These are phyloP conservation scores for Calonectria pauciramosa DNA, from an alignment of 2,329 filamentous ascomycete species.

Conservation along the genomic window DNA sequence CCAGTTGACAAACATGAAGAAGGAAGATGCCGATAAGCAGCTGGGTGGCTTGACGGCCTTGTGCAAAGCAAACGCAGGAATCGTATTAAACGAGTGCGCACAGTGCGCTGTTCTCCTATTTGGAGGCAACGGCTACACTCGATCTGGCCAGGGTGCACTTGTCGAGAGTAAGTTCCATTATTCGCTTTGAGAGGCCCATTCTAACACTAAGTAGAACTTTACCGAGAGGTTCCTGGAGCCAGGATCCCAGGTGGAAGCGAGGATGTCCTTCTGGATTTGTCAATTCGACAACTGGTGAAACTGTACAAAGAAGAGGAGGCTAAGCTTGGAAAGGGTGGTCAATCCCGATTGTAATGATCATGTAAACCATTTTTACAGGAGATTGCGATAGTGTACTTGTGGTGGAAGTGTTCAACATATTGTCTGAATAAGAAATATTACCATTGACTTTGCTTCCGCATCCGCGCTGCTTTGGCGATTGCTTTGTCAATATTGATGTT, in stretches of 20 bases:
- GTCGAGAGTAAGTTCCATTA: slow-evolving; percentile 72
- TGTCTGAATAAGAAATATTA: not conserved
- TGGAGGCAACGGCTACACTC: slow-evolving; percentile 81
- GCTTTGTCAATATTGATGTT: not conserved
- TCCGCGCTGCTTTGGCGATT: not conserved
- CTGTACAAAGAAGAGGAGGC: slow-evolving; percentile 22
- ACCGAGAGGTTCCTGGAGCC: slow-evolving; percentile 47
- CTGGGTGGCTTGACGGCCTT: slow-evolving; percentile 80
- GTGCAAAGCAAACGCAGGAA: slow-evolving; percentile 79
- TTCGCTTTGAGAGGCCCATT: not conserved
- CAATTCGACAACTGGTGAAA: slow-evolving; percentile 43
- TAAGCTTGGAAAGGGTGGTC: not conserved
- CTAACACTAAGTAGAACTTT: slow-evolving; percentile 37
- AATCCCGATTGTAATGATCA: not conserved
- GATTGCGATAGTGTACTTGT: not conserved
- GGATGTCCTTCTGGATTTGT: slow-evolving; percentile 41
- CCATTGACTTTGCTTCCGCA: not conserved
- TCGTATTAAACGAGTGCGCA: slow-evolving; percentile 80
- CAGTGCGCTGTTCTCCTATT: slow-evolving; percentile 78
- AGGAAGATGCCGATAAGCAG: slow-evolving; percentile 71
- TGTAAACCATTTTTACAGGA: not conserved
- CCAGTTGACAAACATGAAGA: slow-evolving; percentile 74
- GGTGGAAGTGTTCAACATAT: not conserved
- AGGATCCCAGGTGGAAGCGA: slow-evolving; percentile 42
- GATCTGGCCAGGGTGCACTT: slow-evolving; percentile 77